phyloP scores from a whole-genome alignment of 805 yeast species.

The Saccharomycopsis guyanensis region DNA sequence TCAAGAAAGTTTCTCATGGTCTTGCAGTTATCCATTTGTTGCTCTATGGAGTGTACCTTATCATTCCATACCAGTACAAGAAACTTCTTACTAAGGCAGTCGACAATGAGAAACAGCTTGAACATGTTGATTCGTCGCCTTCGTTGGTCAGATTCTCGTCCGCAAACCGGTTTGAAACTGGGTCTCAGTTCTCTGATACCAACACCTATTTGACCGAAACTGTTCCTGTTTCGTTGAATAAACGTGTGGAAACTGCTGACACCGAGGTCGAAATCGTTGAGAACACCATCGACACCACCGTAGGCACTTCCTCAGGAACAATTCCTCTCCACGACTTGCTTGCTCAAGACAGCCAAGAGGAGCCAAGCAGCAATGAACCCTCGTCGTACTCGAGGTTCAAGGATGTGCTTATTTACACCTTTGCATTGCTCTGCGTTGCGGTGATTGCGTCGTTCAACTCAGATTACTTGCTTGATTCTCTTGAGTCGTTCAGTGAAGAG shows the following conservation, averaged over 20 bases:
- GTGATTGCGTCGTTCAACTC: conserved; percentile 19
- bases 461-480: conserved; percentile 16
- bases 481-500: conserved; percentile 12
- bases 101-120: background rate
- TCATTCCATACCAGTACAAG: conserved; percentile 17
- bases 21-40: conserved; percentile 18
- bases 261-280: background rate
- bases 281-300: background rate
- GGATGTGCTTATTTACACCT: conserved; percentile 10
- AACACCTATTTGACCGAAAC: background rate
- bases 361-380: background rate
- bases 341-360: background rate
- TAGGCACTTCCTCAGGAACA: background rate
- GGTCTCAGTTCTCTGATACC: background rate
- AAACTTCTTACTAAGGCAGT: background rate
- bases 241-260: background rate
- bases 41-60: conserved; percentile 14
- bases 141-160: conserved; percentile 16
- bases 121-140: background rate
- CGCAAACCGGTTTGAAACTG: conserved; percentile 9
- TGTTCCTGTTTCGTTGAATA: background rate
- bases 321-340: no score
- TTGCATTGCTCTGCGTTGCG: conserved; percentile 11
- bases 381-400: background rate
- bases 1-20: conserved; percentile 13